phyloP scores from a whole-genome alignment of 371 early-diverging fungal species.

The Entomophthora muscae region DNA sequence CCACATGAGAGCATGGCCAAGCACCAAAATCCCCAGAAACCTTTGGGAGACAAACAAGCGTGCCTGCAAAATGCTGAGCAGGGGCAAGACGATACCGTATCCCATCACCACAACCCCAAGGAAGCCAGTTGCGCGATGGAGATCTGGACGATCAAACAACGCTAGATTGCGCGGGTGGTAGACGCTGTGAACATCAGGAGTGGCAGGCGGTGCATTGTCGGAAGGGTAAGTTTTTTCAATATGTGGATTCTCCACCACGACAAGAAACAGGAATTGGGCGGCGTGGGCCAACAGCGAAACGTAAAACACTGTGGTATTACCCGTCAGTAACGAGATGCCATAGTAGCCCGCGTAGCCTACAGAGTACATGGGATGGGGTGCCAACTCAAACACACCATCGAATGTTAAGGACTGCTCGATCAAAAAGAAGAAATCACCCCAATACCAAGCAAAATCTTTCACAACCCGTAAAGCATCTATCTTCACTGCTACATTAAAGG shows the following conservation, averaged over 20 bases:
- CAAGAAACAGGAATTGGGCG: constrained; percentile 72
- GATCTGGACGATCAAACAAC: constrained; percentile 76
- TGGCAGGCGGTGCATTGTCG: constrained; percentile 21
- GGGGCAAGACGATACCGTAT: constrained; percentile 52
- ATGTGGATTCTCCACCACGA: constrained; percentile 87
- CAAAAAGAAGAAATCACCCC: constrained; percentile 96
- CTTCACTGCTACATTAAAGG: constrained; percentile 91
- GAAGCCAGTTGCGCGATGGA: constrained; percentile 64
- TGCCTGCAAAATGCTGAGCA: constrained; percentile 20
- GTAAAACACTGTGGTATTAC: constrained; percentile 75
- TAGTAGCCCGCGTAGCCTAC: constrained; percentile 93
- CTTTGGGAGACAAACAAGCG: constrained; percentile 10
- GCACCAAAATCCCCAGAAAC: constrained; percentile 15
- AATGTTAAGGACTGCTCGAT: constrained; percentile 72
- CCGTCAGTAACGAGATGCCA: constrained; percentile 69
- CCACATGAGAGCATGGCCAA: constrained; percentile 71
- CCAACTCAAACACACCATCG: constrained; percentile 90
- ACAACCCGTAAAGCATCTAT: constrained; percentile 90
- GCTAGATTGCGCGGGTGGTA: constrained; percentile 76
- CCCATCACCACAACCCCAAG: constrained; percentile 48
- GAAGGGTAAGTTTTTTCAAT: constrained; percentile 13
- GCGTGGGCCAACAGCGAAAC: constrained; percentile 77
- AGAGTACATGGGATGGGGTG: constrained; percentile 96
- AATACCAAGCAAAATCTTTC: constrained; percentile 96
- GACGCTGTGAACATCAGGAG: constrained; percentile 9